phyloP scores from a whole-genome alignment of 129 eudicot genomes.

The Flaveria ramosissima region DNA sequence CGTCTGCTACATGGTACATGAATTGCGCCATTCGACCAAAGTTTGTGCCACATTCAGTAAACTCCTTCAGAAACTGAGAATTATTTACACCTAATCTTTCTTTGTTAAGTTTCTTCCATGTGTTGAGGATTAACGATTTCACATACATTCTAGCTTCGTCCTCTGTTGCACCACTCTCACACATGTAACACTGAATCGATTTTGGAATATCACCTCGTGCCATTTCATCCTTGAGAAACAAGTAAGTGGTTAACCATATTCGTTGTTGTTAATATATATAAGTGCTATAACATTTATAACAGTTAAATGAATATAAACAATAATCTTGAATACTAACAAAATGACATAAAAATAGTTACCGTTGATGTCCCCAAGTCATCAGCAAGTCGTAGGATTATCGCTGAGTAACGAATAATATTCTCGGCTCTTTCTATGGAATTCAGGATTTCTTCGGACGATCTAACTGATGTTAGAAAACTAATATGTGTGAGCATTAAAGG shows the following conservation, averaged over 20 bases:
- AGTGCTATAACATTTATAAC: no score
- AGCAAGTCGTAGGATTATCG: background rate
- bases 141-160: slow-evolving; percentile 36
- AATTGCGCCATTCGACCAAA: slow-evolving; percentile 33
- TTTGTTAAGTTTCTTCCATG: slow-evolving; percentile 40
- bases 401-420: slow-evolving; percentile 12
- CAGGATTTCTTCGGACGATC: slow-evolving; percentile 27
- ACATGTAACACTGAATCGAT: slow-evolving; percentile 38
- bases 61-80: slow-evolving; percentile 20
- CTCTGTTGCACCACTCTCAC: slow-evolving; percentile 32
- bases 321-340: background rate
- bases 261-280: background rate
- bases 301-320: no score
- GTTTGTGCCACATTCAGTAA: slow-evolving; percentile 25
- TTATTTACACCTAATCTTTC: slow-evolving; percentile 10
- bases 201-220: slow-evolving; percentile 41
- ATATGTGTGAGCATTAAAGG: slow-evolving; percentile 26
- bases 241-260: background rate
- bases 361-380: slow-evolving; percentile 34
- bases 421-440: slow-evolving; percentile 24
- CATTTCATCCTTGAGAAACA: slow-evolving; percentile 16
- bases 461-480: slow-evolving; percentile 5
- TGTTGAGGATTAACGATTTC: slow-evolving; percentile 19
- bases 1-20: slow-evolving; percentile 37
- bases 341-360: slow-evolving; percentile 11